Evolutionary conservation across 208 protist genomes (phyloP).

Genomic region (Trypanosoma caninum): DNA sequence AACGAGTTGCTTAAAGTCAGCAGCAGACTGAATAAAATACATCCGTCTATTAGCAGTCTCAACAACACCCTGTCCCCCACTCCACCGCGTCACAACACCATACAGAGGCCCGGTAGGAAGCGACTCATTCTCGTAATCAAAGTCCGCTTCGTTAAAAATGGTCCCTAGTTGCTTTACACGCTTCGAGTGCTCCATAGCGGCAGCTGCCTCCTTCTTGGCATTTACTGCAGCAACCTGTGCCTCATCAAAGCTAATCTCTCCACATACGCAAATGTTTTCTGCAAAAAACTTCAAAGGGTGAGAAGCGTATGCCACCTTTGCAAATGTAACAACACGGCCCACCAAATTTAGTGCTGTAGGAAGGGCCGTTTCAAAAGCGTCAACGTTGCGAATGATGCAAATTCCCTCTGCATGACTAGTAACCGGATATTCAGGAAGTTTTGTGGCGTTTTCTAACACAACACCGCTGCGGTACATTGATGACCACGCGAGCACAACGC

Average conservation of each 20-base stretch:
- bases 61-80: conserved; percentile 78
- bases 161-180: conserved; percentile 20
- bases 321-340: conserved; percentile 57
- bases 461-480: conserved; percentile 75
- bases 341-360: conserved; percentile 67
- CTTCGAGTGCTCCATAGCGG: conserved; percentile 21
- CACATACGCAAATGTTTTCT: conserved; percentile 60
- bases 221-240: conserved; percentile 36
- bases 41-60: conserved; percentile 63
- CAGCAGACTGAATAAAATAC: conserved; percentile 72
- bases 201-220: conserved; percentile 34
- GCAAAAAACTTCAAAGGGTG: conserved; percentile 61
- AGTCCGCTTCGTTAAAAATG: conserved; percentile 11
- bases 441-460: conserved; percentile 35
- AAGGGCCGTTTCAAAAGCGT: conserved; percentile 76
- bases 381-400: conserved; percentile 75
- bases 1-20: conserved; percentile 77
- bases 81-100: conserved; percentile 89
- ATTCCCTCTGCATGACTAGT: conserved; percentile 11
- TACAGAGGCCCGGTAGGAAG: conserved; percentile 44
- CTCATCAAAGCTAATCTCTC: conserved; percentile 45
- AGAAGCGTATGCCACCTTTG: conserved; percentile 59
- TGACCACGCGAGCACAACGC: conserved; percentile 71
- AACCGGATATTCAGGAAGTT: conserved; percentile 6
- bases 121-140: conserved; percentile 13